Evolutionary conservation across 768 basidiomycete species (phyloP).

Genomic region (Lactarius vividus): DNA sequence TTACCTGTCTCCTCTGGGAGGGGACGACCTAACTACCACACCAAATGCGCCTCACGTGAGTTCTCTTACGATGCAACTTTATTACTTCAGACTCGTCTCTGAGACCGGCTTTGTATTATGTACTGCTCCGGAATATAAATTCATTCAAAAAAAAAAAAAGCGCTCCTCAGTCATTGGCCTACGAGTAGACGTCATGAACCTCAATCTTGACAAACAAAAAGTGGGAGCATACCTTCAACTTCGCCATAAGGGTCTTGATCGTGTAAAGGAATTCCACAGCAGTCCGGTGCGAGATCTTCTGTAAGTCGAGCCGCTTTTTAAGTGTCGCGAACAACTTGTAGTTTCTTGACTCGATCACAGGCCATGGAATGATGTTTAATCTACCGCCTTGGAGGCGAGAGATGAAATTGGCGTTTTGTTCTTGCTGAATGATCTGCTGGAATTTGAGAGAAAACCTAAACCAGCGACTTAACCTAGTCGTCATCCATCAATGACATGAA

Average conservation of each 20-base stretch:
- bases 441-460: conserved; percentile 49
- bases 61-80: no score
- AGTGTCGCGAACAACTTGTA: conserved; percentile 50
- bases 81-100: no score
- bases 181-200: neutral
- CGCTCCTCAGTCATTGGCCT: conserved; percentile 66
- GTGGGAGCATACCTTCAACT: conserved; percentile 4
- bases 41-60: no score
- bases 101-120: no score
- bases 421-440: conserved; percentile 57
- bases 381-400: conserved; percentile 53
- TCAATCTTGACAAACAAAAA: neutral
- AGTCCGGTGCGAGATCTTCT: conserved; percentile 45
- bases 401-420: conserved; percentile 61
- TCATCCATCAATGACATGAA: neutral
- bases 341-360: conserved; percentile 38
- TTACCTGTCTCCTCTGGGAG: no score
- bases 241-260: conserved; percentile 19
- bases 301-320: conserved; percentile 47
- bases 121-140: no score
- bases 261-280: conserved; percentile 49
- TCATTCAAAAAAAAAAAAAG: no score
- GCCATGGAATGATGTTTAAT: conserved; percentile 58
- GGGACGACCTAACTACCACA: no score
- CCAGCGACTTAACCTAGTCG: neutral